These are phyloP conservation scores for Trypanosoma scelopori DNA, from an alignment of 208 protist genomes.

Conservation along the genomic window DNA sequence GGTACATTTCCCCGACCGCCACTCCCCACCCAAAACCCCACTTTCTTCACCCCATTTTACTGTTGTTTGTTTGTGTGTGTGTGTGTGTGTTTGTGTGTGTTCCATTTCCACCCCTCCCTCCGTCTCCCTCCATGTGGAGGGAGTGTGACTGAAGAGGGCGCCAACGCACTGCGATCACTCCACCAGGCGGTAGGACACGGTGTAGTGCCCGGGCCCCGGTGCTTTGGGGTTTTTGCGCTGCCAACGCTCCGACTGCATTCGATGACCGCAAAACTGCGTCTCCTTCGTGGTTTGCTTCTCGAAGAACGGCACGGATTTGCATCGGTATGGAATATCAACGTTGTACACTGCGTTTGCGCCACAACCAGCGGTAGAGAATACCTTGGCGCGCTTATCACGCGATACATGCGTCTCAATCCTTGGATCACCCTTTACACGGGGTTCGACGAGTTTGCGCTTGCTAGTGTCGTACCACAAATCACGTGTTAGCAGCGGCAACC, in stretches of 20 bases:
- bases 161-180: slow-evolving; percentile 26
- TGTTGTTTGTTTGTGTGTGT: too few species aligned
- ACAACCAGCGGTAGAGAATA: slow-evolving; percentile 42
- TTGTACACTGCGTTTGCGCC: slow-evolving; percentile 59
- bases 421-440: slow-evolving; percentile 54
- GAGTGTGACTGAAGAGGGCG: neutral
- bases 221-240: slow-evolving; percentile 54
- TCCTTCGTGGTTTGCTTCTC: slow-evolving; percentile 86
- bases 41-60: too few species aligned
- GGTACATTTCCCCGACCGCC: too few species aligned
- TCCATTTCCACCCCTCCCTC: too few species aligned
- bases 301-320: slow-evolving; percentile 71
- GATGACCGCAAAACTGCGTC: slow-evolving; percentile 76
- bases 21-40: too few species aligned
- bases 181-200: slow-evolving; percentile 49
- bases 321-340: slow-evolving; percentile 25
- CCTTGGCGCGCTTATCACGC: slow-evolving; percentile 44
- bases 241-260: slow-evolving; percentile 73
- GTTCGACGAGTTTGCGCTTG: slow-evolving; percentile 39
- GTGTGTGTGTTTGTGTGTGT: too few species aligned
- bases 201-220: slow-evolving; percentile 72
- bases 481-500: slow-evolving; percentile 33
- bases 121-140: too few species aligned
- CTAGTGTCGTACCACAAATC: slow-evolving; percentile 64
- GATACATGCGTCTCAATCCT: slow-evolving; percentile 58